Base-by-base conservation (phyloP, 1,284 basidiomycete genomes). In the Golubevia pallescens region DNA sequence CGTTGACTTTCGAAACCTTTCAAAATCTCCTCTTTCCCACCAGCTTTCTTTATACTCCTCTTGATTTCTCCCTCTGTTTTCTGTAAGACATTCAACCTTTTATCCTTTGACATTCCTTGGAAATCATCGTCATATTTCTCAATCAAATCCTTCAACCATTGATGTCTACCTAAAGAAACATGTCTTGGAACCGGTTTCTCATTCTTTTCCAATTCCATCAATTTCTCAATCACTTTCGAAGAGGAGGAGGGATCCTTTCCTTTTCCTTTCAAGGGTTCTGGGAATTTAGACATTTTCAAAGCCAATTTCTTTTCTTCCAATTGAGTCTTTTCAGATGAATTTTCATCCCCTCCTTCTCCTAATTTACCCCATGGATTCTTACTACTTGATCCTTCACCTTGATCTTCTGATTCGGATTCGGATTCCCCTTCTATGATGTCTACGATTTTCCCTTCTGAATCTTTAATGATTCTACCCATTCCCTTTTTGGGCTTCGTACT, bases 1-100 rank as follows among this genome's bases (percentile, higher is more conserved):
- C 34, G 3, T 10, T 38, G 34, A 38, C 34, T 56, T 56, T 56
- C 54, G 13, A 56, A 56, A 5, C 20, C 54, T 56, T 56, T 32
- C 54, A 28, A 56, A 21, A 28, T 13, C 20, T 7, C 13, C 13
- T 56, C 54, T 21, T 10, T 32, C 54, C 20, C 54, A 56, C 54
- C 54, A 56, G 20, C 24, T 32, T 21, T 32, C 20, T 32, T 38
- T 10, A 38, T 10, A 38, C 34, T 38, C 20, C 77, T 63, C 20
- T 66, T 71, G 65, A 85, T 85, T 61, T 85, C 80, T 2, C 81
- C 82, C 8, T 64, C 32, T 0, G 82, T 85, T 65, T 79, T 82
- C 60, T 85, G 82, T 75, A 69, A 75, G 1, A 71, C 28, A 24
- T 85, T 85, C 23, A 69, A 63, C 5, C 38, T 59, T 32, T 61